These are phyloP conservation scores for Puccinia hordei DNA, from an alignment of 1,284 basidiomycete genomes.

Conservation along the genomic window DNA sequence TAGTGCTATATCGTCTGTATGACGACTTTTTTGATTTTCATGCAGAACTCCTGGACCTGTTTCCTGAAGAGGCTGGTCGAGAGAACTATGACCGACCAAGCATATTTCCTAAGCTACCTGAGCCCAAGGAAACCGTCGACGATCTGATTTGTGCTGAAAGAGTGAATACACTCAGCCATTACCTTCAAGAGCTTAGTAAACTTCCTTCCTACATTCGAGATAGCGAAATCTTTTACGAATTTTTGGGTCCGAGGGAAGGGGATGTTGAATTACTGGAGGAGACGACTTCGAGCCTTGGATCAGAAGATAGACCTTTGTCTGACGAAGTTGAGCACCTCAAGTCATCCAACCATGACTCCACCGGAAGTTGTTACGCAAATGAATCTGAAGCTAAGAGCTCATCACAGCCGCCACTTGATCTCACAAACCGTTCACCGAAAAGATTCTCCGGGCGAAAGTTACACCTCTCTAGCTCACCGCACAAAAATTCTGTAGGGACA, in stretches of 20 bases:
- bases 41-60: slow-evolving; percentile 78
- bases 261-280: slow-evolving; percentile 68
- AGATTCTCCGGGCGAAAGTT: slow-evolving; percentile 52
- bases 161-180: slow-evolving; percentile 81
- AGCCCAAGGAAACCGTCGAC: slow-evolving; percentile 78
- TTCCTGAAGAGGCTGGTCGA: slow-evolving; percentile 85
- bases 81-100: slow-evolving; percentile 63
- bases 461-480: slow-evolving; percentile 33
- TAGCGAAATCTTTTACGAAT: slow-evolving; percentile 76
- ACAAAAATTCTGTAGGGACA: not conserved
- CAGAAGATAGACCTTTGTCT: slow-evolving; percentile 50
- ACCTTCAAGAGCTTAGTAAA: slow-evolving; percentile 75
- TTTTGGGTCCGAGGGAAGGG: slow-evolving; percentile 82
- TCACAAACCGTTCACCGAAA: slow-evolving; percentile 55
- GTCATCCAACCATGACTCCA: not conserved
- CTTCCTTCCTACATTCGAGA: slow-evolving; percentile 77
- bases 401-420: slow-evolving; percentile 58
- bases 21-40: slow-evolving; percentile 99
- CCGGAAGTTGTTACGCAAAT: slow-evolving; percentile 27
- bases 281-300: slow-evolving; percentile 8
- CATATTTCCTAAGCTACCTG: slow-evolving; percentile 93
- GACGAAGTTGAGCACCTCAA: slow-evolving; percentile 17
- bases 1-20: slow-evolving; percentile 91
- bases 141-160: slow-evolving; percentile 80
- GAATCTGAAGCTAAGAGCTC: slow-evolving; percentile 68